These are phyloP conservation scores for Corinectria fuckeliana DNA, from an alignment of 2,329 filamentous ascomycete genomes.

Conservation along the genomic window DNA sequence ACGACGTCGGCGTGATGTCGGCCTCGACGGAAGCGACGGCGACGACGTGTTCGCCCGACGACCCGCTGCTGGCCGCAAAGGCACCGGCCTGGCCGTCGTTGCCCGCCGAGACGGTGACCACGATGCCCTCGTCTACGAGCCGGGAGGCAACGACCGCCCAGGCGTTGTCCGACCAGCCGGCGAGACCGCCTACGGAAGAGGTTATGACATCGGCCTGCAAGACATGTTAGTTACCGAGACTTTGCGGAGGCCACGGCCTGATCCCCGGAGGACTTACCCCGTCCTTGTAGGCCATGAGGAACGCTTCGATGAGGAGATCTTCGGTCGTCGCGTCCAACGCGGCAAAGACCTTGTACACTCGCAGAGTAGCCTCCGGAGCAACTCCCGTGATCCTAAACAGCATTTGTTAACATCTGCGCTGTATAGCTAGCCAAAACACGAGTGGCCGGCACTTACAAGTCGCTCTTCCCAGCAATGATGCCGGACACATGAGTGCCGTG, in stretches of 20 bases:
- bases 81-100: conserved; percentile 51
- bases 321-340: conserved; percentile 1
- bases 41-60: conserved; percentile 50
- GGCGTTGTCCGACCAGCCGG: conserved; percentile 39
- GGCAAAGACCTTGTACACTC: conserved; percentile 39
- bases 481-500: conserved; percentile 43
- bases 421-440: too few relatives aligned
- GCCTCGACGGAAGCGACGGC: conserved; percentile 52
- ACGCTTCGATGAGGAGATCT: conserved; percentile 42
- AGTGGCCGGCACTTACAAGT: conserved; percentile 13
- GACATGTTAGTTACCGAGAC: neutral
- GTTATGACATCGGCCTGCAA: conserved; percentile 44
- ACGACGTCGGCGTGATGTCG: conserved; percentile 11
- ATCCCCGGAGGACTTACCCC: conserved; percentile 29
- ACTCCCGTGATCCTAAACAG: conserved; percentile 32
- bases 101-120: conserved; percentile 52
- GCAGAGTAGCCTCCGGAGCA: conserved; percentile 37
- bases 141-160: conserved; percentile 42
- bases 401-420: too few relatives aligned
- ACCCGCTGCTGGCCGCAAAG: conserved; percentile 49
- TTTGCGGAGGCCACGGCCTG: neutral
- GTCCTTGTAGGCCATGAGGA: conserved; percentile 44
- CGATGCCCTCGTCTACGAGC: conserved; percentile 50
- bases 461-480: conserved; percentile 37
- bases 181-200: conserved; percentile 37